Percentiles rank a stretch among this genome's conserved stretches.
Conservation (phyloP, 352 stramenopile species). For the Globisporangium splendens region DNA sequence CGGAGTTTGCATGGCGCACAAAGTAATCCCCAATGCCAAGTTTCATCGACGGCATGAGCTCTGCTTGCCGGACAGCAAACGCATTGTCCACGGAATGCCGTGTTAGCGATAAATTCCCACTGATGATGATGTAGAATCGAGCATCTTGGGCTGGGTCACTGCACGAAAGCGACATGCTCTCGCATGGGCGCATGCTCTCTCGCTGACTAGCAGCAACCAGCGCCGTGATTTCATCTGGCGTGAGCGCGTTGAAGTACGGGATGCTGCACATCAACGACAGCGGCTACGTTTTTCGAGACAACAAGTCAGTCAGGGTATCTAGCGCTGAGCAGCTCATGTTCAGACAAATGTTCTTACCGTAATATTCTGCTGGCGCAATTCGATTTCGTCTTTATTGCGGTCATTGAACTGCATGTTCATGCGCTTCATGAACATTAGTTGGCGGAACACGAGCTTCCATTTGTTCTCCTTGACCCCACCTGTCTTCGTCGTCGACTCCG, state of each 20-base stretch:
- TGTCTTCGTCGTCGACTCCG: not conserved
- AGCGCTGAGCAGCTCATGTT: not conserved
- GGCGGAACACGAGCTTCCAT: conserved; percentile 75
- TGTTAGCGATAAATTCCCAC: conserved; percentile 44
- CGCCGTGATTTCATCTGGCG: conserved; percentile 43
- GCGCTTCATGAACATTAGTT: conserved; percentile 82
- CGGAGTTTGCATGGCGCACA: conserved; percentile 28
- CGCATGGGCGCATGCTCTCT: conserved; percentile 43
- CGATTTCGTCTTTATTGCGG: conserved; percentile 76
- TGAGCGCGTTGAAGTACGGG: conserved; percentile 71
- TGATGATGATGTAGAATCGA: conserved; percentile 65
- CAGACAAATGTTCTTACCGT: conserved; percentile 25
- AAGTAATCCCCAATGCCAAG: conserved; percentile 76
- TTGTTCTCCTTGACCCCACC: conserved; percentile 36
- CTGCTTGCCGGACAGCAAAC: conserved; percentile 41
- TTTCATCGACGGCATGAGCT: conserved; percentile 49
- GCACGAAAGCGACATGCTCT: conserved; percentile 33
- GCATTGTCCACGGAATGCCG: conserved; percentile 30
- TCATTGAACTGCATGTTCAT: conserved; percentile 82
- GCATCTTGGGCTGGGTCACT: conserved; percentile 21
- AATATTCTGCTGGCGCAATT: conserved; percentile 75
- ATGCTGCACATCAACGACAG: conserved; percentile 73
- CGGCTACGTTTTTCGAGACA: conserved; percentile 22
- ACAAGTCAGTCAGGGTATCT: not conserved
- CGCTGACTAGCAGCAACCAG: conserved; percentile 44